A percentile compares a stretch with the other conserved stretches of the same genome.
Evolutionary conservation across 176 grass and related monocot species (phyloP).

Genomic region (Eragrostis nindensis): DNA sequence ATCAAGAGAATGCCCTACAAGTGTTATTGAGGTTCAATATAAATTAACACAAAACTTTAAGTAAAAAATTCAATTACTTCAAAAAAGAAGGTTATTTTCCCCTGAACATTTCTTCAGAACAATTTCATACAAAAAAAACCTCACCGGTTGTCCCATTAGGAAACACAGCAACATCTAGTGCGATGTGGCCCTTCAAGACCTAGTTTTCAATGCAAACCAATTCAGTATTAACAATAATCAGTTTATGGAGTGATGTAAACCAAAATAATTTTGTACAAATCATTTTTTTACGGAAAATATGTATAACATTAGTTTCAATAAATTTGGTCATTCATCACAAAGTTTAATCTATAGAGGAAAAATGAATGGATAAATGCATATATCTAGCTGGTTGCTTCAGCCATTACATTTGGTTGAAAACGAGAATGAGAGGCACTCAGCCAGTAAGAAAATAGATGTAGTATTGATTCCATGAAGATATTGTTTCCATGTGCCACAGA

Average conservation of each 20-base stretch:
- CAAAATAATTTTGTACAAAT: background rate
- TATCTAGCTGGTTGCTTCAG: background rate
- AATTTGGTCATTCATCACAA: background rate
- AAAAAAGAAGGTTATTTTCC: background rate
- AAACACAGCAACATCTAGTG: conserved; percentile 71
- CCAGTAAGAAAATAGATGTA: background rate
- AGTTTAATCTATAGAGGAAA: background rate
- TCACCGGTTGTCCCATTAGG: conserved; percentile 96
- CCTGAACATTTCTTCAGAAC: background rate
- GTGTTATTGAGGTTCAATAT: conserved; percentile 13
- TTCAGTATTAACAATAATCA: conserved; percentile 23
- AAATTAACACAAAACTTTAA: conserved; percentile 9
- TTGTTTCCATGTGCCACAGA: background rate
- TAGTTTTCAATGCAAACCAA: conserved; percentile 44
- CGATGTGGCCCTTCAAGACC: conserved; percentile 92
- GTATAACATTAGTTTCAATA: conserved; percentile 20
- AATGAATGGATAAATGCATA: background rate
- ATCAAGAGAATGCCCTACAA: conserved; percentile 89
- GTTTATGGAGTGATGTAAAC: background rate
- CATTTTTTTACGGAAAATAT: background rate
- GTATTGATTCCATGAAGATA: background rate
- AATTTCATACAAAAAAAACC: conserved; percentile 4
- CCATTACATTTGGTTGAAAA: background rate
- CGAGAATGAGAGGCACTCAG: background rate
- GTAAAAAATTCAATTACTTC: conserved; percentile 1